Conservation (phyloP, 2,329 filamentous ascomycete species). For the Knufia fluminis region DNA sequence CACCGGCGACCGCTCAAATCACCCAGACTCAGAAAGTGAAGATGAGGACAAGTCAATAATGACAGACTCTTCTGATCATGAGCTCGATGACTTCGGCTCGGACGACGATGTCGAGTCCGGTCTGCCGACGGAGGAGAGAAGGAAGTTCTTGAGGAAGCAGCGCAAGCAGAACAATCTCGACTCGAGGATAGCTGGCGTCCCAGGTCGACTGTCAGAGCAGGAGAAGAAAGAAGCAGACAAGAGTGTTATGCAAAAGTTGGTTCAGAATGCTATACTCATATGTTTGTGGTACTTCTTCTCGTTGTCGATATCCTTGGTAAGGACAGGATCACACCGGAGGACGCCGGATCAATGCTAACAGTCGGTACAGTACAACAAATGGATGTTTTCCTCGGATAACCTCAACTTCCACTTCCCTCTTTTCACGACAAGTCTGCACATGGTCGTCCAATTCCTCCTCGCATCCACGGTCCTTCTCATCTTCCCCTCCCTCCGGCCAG, state of each 20-base stretch:
- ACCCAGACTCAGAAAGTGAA: slow-evolving; percentile 16
- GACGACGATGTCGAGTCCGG: slow-evolving; percentile 70
- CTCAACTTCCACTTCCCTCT: slow-evolving; percentile 90
- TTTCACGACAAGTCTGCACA: slow-evolving; percentile 90
- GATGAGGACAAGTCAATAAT: slow-evolving; percentile 29
- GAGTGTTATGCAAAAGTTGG: slow-evolving; percentile 57
- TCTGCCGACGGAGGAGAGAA: slow-evolving; percentile 63
- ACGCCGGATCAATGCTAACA: slow-evolving; percentile 15
- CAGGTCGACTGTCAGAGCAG: slow-evolving; percentile 55
- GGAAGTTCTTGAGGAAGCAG: slow-evolving; percentile 57
- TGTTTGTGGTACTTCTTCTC: slow-evolving; percentile 87
- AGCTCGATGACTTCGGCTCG: slow-evolving; percentile 50
- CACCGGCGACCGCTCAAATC: slow-evolving; percentile 17
- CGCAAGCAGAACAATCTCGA: slow-evolving; percentile 60
- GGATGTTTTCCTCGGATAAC: slow-evolving; percentile 82
- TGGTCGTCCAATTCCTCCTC: slow-evolving; percentile 85
- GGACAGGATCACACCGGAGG: slow-evolving; percentile 27
- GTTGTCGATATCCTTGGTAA: slow-evolving; percentile 79
- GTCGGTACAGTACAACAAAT: slow-evolving; percentile 82
- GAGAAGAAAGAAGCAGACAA: slow-evolving; percentile 63
- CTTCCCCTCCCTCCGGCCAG: slow-evolving; percentile 70
- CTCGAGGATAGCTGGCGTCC: slow-evolving; percentile 52
- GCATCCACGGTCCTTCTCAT: slow-evolving; percentile 69
- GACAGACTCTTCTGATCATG: slow-evolving; percentile 45
- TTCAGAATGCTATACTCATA: slow-evolving; percentile 74